A percentile compares a stretch with the other conserved stretches of the same genome.
These are phyloP conservation scores for Solanum chmielewskii DNA, from an alignment of 257 asterid species.

Conservation along the genomic window DNA sequence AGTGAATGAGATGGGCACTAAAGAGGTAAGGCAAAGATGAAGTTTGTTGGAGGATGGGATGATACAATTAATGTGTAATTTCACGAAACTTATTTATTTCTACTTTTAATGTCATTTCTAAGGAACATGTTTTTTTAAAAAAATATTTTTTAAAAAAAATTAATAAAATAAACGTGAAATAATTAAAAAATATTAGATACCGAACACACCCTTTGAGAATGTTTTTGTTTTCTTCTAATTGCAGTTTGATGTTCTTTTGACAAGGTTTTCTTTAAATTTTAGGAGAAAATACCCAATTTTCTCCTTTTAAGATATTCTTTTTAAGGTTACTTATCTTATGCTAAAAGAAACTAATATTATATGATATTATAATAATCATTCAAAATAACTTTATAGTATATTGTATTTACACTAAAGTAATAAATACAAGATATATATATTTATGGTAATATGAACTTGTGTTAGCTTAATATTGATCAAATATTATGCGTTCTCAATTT, in stretches of 20 bases:
- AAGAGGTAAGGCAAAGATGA: too few relatives aligned
- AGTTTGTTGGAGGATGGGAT: not conserved
- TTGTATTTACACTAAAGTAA: not conserved
- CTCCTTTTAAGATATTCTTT: too few relatives aligned
- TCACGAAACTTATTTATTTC: not conserved
- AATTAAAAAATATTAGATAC: not conserved
- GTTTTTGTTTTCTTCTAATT: not conserved
- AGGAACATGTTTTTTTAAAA: not conserved
- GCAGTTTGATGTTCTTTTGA: not conserved
- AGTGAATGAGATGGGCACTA: not conserved
- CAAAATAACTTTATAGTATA: too few relatives aligned
- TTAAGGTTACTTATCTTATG: too few relatives aligned
- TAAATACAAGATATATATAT: too few relatives aligned
- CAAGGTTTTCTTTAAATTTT: not conserved
- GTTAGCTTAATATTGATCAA: not conserved
- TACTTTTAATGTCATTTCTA: too few relatives aligned
- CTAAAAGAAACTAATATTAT: not conserved
- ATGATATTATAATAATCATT: too few relatives aligned
- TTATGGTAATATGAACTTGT: not conserved
- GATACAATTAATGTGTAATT: too few relatives aligned
- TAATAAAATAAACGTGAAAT: too few relatives aligned
- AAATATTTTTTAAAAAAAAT: too few relatives aligned
- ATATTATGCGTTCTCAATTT: not conserved
- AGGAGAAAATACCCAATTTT: too few relatives aligned
- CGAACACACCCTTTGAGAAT: not conserved